Evolutionary conservation across 345 rosid species (phyloP).

Genomic region (Eucalyptus marginata): DNA sequence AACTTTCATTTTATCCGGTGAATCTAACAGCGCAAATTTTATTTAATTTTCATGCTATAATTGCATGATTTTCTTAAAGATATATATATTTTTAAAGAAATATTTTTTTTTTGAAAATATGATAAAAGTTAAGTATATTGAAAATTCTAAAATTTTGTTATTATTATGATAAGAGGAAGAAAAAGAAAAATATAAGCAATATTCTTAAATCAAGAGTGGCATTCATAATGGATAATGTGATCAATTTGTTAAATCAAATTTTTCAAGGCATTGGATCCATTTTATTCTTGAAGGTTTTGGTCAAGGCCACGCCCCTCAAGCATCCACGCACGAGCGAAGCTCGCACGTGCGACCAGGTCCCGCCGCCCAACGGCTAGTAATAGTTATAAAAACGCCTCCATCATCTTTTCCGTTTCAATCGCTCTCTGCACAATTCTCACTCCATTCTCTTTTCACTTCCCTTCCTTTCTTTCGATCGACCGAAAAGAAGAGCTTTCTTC

Average conservation of each 20-base stretch:
- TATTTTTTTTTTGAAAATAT: no score
- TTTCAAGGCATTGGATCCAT: neutral
- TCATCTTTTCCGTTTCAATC: neutral
- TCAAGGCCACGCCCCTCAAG: neutral
- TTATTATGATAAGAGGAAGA: no score
- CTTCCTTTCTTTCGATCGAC: neutral
- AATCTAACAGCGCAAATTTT: fast-evolving
- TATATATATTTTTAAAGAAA: no score
- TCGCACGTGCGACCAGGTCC: neutral
- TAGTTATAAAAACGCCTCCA: neutral
- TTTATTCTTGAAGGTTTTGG: neutral
- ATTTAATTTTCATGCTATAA: neutral
- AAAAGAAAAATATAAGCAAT: no score
- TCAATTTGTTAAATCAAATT: neutral
- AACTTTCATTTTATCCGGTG: fast-evolving
- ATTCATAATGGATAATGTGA: no score
- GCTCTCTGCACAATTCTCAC: neutral
- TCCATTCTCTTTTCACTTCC: neutral
- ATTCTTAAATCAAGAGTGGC: neutral
- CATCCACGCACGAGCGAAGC: neutral
- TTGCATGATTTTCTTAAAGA: neutral
- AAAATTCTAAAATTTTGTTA: fast-evolving
- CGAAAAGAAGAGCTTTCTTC: neutral
- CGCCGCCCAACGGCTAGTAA: neutral
- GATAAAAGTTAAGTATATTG: fast-evolving